Evolutionary conservation across 176 grass and related monocot species (phyloP).

Genomic region (Themeda triandra): DNA sequence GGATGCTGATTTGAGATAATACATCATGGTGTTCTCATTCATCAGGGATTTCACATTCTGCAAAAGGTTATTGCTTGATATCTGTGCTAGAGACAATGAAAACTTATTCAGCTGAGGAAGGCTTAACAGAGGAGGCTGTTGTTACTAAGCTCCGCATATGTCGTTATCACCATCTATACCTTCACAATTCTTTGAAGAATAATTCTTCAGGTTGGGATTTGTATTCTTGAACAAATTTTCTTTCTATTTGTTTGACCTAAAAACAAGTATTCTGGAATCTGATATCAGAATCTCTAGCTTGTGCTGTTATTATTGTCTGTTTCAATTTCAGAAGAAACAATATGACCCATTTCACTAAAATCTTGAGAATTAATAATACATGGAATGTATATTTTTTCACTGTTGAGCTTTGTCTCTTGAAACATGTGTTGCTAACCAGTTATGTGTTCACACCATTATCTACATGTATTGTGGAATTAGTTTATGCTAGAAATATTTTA

Average conservation of each 20-base stretch:
- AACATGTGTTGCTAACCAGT: neutral
- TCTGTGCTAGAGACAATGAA: slow-evolving; percentile 96
- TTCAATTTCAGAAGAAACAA: slow-evolving; percentile 15
- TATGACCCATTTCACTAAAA: neutral
- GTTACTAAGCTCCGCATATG: slow-evolving; percentile 83
- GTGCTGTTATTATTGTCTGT: slow-evolving; percentile 5
- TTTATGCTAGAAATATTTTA: slow-evolving; percentile 11
- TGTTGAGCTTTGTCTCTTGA: neutral
- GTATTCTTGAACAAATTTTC: neutral
- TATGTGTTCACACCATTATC: neutral
- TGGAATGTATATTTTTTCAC: neutral
- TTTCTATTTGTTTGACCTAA: slow-evolving; percentile 20
- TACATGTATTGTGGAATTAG: neutral
- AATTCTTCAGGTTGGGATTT: slow-evolving; percentile 87
- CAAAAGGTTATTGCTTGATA: slow-evolving; percentile 94
- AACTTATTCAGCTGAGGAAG: slow-evolving; percentile 92
- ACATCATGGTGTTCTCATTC: slow-evolving; percentile 23
- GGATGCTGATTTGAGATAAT: slow-evolving; percentile 14
- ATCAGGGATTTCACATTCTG: slow-evolving; percentile 79
- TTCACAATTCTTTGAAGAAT: slow-evolving; percentile 82
- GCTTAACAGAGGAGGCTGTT: slow-evolving; percentile 90
- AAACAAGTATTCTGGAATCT: neutral
- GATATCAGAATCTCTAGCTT: slow-evolving; percentile 10
- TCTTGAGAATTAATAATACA: neutral
- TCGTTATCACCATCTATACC: slow-evolving; percentile 76